Evolutionary conservation across 2,329 filamentous ascomycete species (phyloP).

Genomic region (Talaromyces sp.): DNA sequence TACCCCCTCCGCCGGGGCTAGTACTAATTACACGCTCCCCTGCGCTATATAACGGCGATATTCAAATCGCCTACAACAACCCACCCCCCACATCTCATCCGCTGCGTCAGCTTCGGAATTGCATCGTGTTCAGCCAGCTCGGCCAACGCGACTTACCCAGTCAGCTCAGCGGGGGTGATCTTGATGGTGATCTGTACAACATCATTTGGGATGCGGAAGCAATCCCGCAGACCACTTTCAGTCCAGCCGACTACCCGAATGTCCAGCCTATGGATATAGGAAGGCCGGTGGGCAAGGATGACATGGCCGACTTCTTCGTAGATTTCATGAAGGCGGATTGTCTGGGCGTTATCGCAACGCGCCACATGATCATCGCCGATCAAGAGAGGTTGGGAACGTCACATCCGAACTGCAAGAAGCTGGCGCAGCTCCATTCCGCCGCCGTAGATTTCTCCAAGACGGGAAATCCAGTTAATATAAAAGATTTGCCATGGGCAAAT

Average conservation of each 20-base stretch:
- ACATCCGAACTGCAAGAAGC: conserved; percentile 45
- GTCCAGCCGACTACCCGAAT: conserved; percentile 65
- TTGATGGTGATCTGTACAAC: conserved; percentile 54
- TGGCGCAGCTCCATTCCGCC: conserved; percentile 62
- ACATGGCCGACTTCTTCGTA: conserved; percentile 76
- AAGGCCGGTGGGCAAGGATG: conserved; percentile 52
- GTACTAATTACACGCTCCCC: background rate
- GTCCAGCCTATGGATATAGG: conserved; percentile 54
- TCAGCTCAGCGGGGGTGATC: background rate
- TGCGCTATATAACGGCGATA: background rate
- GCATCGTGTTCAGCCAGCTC: background rate
- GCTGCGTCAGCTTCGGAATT: background rate
- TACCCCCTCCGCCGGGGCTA: background rate
- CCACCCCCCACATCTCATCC: background rate
- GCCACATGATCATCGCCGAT: conserved; percentile 61
- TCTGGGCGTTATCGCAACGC: conserved; percentile 58
- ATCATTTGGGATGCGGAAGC: conserved; percentile 62
- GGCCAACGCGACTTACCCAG: background rate
- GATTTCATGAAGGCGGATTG: conserved; percentile 65
- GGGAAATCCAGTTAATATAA: conserved; percentile 52
- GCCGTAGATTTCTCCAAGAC: conserved; percentile 74
- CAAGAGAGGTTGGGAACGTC: conserved; percentile 47
- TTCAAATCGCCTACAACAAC: background rate
- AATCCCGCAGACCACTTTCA: conserved; percentile 39
- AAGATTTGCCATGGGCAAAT: conserved; percentile 36